Conservation (phyloP, 345 rosid genomes). For the Euclidium syriacum region DNA sequence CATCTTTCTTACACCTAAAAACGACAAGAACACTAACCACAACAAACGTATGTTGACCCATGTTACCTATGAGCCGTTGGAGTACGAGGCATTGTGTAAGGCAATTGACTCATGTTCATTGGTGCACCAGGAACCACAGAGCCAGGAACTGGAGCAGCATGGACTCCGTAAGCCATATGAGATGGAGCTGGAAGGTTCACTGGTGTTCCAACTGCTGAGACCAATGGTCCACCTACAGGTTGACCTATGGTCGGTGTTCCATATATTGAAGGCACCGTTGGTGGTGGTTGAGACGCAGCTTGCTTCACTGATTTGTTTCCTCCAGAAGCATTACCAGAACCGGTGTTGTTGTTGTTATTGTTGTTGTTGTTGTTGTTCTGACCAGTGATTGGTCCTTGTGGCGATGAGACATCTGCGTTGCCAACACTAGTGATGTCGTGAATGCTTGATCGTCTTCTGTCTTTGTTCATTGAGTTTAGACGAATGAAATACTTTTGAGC, state of each 20-base stretch:
- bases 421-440: constrained; percentile 90
- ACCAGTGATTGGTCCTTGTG: constrained; percentile 92
- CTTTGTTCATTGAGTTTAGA: constrained; percentile 88
- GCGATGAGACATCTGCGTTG: constrained; percentile 58
- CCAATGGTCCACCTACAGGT: constrained; percentile 73
- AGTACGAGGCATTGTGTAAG: constrained; percentile 69
- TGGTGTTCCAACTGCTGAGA: constrained; percentile 91
- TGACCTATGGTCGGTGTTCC: constrained; percentile 75
- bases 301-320: constrained; percentile 57
- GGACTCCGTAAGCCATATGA: constrained; percentile 72
- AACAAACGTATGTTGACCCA: not conserved
- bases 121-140: constrained; percentile 74
- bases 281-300: constrained; percentile 42
- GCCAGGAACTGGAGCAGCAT: constrained; percentile 65
- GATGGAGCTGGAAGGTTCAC: constrained; percentile 69
- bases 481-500: constrained; percentile 96
- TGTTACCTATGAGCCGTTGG: constrained; percentile 64
- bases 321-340: constrained; percentile 40
- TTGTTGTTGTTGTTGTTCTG: constrained; percentile 43
- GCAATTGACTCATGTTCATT: constrained; percentile 61
- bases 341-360: not conserved
- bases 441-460: constrained; percentile 89
- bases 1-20: constrained; percentile 35
- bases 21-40: constrained; percentile 21
- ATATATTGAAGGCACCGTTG: constrained; percentile 50